Conservation (phyloP, 495 filamentous ascomycete genomes). For the Trichoderma asperelloides region DNA sequence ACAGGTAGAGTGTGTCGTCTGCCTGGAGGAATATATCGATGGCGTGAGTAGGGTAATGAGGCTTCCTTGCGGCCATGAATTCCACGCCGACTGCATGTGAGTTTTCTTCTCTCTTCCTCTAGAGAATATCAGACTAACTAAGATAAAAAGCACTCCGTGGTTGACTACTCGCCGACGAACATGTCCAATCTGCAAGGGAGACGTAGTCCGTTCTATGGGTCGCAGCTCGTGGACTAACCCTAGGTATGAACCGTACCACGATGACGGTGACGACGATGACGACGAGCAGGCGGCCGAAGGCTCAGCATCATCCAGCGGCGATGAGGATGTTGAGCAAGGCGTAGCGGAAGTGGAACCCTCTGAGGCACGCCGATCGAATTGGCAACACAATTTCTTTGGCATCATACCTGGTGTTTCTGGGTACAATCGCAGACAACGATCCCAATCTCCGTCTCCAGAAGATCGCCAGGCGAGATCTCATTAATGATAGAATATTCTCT, state of each 20-base stretch:
- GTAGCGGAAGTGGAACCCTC: constrained; percentile 10
- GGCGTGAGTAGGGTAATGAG: constrained; percentile 95
- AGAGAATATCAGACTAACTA: constrained; percentile 17
- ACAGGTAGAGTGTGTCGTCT: constrained; percentile 94
- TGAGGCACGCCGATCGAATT: constrained; percentile 13
- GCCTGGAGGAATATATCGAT: constrained; percentile 92
- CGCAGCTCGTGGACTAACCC: constrained; percentile 35
- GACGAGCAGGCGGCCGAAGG: constrained; percentile 15
- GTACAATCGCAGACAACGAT: not conserved
- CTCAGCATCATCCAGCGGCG: constrained; percentile 9
- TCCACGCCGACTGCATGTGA: constrained; percentile 98
- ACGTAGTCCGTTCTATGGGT: constrained; percentile 64
- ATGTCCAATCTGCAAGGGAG: constrained; percentile 95
- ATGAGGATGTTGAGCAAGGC: constrained; percentile 24
- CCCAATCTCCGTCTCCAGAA: not conserved
- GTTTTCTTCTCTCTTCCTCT: constrained; percentile 26
- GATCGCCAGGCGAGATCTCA: not conserved
- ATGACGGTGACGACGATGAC: constrained; percentile 37
- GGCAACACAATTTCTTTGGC: not conserved
- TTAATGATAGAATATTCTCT: not conserved
- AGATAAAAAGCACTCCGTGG: constrained; percentile 79
- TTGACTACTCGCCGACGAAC: constrained; percentile 87
- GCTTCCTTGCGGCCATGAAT: constrained; percentile 96
- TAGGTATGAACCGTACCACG: constrained; percentile 34
- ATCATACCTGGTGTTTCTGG: not conserved